These are phyloP conservation scores for Thelephora ganbajun DNA, from an alignment of 768 basidiomycete species.

Conservation along the genomic window DNA sequence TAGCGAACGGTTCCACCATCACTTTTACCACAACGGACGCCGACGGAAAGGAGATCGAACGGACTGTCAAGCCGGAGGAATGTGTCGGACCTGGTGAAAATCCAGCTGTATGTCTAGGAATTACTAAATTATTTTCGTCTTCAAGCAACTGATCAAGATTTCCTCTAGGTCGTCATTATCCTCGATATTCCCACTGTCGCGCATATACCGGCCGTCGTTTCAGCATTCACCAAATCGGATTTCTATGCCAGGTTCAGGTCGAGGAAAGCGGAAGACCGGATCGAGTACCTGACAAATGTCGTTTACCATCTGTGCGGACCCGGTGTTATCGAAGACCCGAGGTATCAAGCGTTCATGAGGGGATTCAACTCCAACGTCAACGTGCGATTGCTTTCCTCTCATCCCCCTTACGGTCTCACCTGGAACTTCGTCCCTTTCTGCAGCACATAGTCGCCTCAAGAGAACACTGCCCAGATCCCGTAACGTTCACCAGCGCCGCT, in stretches of 20 bases:
- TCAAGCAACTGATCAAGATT: neutral
- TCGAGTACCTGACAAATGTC: constrained; percentile 33
- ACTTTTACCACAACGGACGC: constrained; percentile 37
- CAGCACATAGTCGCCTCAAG: constrained; percentile 71
- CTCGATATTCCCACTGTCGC: constrained; percentile 55
- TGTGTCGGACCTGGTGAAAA: constrained; percentile 38
- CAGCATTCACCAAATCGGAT: constrained; percentile 30
- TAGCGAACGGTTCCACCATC: constrained; percentile 55
- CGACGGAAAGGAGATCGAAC: constrained; percentile 25
- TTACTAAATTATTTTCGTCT: neutral
- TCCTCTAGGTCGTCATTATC: constrained; percentile 43
- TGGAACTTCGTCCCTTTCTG: neutral
- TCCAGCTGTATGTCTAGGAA: constrained; percentile 24
- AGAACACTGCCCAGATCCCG: constrained; percentile 42
- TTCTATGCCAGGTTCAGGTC: constrained; percentile 38
- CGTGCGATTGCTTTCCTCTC: constrained; percentile 26
- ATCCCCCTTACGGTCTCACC: neutral
- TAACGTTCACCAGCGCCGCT: constrained; percentile 64
- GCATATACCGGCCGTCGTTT: constrained; percentile 38
- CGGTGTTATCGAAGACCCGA: constrained; percentile 51
- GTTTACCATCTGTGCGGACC: constrained; percentile 64
- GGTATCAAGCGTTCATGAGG: constrained; percentile 63
- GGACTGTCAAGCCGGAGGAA: constrained; percentile 47
- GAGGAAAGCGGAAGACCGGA: constrained; percentile 21
- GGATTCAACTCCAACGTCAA: constrained; percentile 45